A percentile compares a stretch with the other conserved stretches of the same genome.
These are phyloP conservation scores for Davidsoniella neocaledoniae DNA, from an alignment of 2,329 filamentous ascomycete genomes.

Conservation along the genomic window DNA sequence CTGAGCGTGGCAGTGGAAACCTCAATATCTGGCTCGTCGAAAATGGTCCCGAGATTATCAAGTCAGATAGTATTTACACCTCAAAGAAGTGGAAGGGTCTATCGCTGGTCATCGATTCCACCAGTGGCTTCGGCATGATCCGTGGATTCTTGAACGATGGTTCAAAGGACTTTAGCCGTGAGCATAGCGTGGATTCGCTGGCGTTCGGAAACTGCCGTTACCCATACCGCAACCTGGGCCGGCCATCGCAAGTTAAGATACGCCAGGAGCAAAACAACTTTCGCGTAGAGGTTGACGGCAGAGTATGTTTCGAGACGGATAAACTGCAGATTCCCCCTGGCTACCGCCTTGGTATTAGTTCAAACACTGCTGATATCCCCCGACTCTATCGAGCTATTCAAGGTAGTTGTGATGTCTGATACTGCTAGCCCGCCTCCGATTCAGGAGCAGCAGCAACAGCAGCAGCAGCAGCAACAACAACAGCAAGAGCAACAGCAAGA, in stretches of 20 bases:
- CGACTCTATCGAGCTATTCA: conserved; percentile 89
- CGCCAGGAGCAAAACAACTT: conserved; percentile 47
- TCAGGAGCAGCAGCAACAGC: conserved; percentile 17
- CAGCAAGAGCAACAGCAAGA: conserved; percentile 19
- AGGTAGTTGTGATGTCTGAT: conserved; percentile 56
- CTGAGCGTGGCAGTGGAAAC: conserved; percentile 73
- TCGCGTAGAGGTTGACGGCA: conserved; percentile 64
- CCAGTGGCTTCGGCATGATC: conserved; percentile 62
- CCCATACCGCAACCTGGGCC: conserved; percentile 77
- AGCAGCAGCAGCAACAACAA: conserved; percentile 20
- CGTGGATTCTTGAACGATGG: conserved; percentile 93
- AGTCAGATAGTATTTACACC: conserved; percentile 67
- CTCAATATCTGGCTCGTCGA: conserved; percentile 84
- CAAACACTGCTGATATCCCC: conserved; percentile 80
- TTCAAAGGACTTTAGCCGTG: conserved; percentile 56
- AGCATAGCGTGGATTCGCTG: conserved; percentile 63
- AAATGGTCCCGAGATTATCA: conserved; percentile 47
- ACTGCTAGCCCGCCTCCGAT: conserved; percentile 20
- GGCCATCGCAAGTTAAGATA: conserved; percentile 64
- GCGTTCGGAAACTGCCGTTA: conserved; percentile 91
- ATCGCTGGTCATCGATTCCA: conserved; percentile 68
- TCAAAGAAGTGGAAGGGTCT: conserved; percentile 78
- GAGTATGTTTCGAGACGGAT: conserved; percentile 66
- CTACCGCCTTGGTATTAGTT: conserved; percentile 75
- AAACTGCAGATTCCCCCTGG: conserved; percentile 63